These are phyloP conservation scores for Metarhizium brunneum DNA, from an alignment of 2,329 filamentous ascomycete species.

Conservation along the genomic window DNA sequence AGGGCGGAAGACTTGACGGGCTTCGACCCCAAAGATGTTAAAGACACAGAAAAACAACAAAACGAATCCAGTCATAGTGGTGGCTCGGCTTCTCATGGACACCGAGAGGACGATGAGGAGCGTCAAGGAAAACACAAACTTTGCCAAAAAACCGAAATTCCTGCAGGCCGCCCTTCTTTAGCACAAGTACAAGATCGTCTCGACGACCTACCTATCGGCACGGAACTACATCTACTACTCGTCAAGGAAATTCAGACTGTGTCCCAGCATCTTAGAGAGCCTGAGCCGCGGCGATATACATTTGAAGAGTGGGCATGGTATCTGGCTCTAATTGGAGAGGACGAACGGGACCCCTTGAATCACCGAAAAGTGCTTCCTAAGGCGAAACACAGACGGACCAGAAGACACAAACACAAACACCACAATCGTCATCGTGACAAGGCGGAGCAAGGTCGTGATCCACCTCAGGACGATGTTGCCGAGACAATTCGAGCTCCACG, in stretches of 20 bases:
- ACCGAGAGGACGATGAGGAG: neutral
- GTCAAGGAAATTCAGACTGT: conserved; percentile 62
- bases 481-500: neutral
- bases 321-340: conserved; percentile 64
- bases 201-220: conserved; percentile 29
- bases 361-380: conserved; percentile 34
- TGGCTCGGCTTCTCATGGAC: neutral
- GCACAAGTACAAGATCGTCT: conserved; percentile 27
- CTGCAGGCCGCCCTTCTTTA: conserved; percentile 19
- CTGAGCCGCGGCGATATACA: conserved; percentile 54
- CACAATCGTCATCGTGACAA: neutral
- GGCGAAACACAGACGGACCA: conserved; percentile 10
- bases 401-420: conserved; percentile 1
- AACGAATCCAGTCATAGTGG: conserved; percentile 1
- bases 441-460: neutral
- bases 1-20: neutral
- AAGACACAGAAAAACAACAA: neutral
- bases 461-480: neutral
- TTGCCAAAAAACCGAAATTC: conserved; percentile 1
- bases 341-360: conserved; percentile 41
- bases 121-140: conserved; percentile 6
- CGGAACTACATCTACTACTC: conserved; percentile 55
- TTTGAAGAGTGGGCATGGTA: conserved; percentile 88
- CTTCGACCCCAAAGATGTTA: conserved; percentile 2
- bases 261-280: conserved; percentile 49